Percentiles rank a stretch among this genome's conserved stretches.
phyloP scores from a whole-genome alignment of 768 basidiomycete species.

The Rhodosporidiobolus odoratus region DNA sequence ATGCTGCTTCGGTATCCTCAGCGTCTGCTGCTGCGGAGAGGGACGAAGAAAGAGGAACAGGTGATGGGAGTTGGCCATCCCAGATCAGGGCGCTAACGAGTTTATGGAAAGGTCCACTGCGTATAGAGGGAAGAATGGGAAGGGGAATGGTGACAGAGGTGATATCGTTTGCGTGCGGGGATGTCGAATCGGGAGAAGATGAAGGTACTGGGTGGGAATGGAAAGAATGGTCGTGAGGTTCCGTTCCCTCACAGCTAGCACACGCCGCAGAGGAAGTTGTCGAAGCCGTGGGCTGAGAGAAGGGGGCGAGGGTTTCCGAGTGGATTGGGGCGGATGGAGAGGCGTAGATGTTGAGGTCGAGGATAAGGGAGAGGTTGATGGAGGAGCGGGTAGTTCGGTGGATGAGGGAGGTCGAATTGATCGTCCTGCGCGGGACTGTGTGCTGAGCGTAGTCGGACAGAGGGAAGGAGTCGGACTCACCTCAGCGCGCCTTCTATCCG shows the following conservation, averaged over 20 bases:
- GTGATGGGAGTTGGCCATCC: conserved; percentile 61
- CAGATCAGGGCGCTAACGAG: conserved; percentile 80
- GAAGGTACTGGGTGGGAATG: not conserved
- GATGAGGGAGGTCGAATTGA: conserved; percentile 76
- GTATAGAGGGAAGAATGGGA: conserved; percentile 55
- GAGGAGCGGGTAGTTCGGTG: conserved; percentile 64
- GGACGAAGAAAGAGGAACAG: conserved; percentile 8
- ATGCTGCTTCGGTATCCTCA: no score
- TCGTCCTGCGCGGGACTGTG: conserved; percentile 33
- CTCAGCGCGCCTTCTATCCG: conserved; percentile 59
- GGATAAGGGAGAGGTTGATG: conserved; percentile 68
- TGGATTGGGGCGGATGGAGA: conserved; percentile 48
- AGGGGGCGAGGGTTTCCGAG: conserved; percentile 16
- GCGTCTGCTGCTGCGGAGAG: not conserved
- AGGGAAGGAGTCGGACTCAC: conserved; percentile 34
- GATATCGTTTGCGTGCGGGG: conserved; percentile 60
- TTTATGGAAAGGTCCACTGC: conserved; percentile 59
- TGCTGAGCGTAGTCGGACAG: not conserved
- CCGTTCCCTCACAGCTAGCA: conserved; percentile 15
- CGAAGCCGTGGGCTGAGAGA: conserved; percentile 12
- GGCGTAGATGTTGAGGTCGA: conserved; percentile 74
- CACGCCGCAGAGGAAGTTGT: not conserved
- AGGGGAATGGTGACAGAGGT: conserved; percentile 65
- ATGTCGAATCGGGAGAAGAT: not conserved
- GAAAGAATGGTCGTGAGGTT: conserved; percentile 1